phyloP scores from a whole-genome alignment of 2,329 filamentous ascomycete species.

The Aspergillus bombycis region DNA sequence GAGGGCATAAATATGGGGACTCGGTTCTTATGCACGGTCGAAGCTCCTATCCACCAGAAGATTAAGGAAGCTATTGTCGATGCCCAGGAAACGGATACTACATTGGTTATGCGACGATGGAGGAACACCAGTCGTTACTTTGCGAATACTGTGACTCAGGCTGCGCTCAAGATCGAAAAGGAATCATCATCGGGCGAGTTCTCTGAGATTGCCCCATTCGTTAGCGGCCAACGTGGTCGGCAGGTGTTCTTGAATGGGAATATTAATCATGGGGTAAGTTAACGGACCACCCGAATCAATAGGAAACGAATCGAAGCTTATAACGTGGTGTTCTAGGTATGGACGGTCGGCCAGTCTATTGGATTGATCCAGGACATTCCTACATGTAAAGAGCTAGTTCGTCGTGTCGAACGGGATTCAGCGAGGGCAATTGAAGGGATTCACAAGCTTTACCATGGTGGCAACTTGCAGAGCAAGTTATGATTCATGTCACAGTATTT shows the following conservation, averaged over 20 bases:
- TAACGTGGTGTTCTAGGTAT: constrained; percentile 62
- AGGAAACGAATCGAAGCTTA: too few relatives aligned
- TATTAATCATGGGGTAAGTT: constrained; percentile 80
- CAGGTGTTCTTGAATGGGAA: constrained; percentile 96
- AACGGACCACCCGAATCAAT: background rate
- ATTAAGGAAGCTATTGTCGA: constrained; percentile 92
- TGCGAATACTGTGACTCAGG: constrained; percentile 82
- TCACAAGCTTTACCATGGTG: too few relatives aligned
- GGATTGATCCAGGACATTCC: constrained; percentile 83
- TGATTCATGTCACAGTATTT: too few relatives aligned
- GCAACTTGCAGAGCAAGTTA: too few relatives aligned
- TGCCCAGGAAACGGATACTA: constrained; percentile 87
- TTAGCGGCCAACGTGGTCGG: constrained; percentile 87
- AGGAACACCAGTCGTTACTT: constrained; percentile 88
- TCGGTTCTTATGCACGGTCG: constrained; percentile 92
- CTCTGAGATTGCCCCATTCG: constrained; percentile 79
- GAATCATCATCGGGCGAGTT: constrained; percentile 87
- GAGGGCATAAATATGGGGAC: constrained; percentile 99
- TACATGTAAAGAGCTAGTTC: constrained; percentile 65
- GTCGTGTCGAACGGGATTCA: too few relatives aligned
- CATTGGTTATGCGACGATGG: constrained; percentile 85
- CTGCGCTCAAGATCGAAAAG: constrained; percentile 79
- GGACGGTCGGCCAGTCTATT: constrained; percentile 96
- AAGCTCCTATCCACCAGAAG: constrained; percentile 88
- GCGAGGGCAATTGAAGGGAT: too few relatives aligned